Evolutionary conservation across 2,329 filamentous ascomycete species (phyloP).

Genomic region (Colletotrichum higginsianum): DNA sequence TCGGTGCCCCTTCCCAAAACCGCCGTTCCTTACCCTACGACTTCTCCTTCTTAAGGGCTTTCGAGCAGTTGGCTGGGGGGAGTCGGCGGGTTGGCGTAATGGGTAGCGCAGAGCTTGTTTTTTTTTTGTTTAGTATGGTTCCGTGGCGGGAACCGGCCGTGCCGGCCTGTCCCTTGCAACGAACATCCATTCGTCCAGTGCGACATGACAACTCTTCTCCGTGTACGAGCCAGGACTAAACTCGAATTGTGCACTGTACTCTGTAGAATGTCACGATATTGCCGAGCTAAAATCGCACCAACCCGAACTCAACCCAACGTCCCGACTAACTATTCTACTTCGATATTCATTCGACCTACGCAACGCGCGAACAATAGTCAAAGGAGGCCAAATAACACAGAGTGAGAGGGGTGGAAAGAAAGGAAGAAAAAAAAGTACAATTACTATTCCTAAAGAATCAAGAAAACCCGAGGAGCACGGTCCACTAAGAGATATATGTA

Average conservation of each 20-base stretch:
- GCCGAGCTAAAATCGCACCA: constrained; percentile 15
- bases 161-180: constrained; percentile 9
- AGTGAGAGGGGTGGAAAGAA: neutral
- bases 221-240: neutral
- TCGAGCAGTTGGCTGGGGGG: neutral
- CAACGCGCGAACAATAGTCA: neutral
- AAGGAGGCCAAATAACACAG: no score
- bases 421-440: neutral
- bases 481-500: neutral
- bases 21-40: neutral
- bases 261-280: neutral
- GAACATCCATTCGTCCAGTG: neutral
- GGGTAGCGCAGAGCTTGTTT: neutral
- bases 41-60: neutral
- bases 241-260: no score
- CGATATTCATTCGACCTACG: no score
- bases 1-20: neutral
- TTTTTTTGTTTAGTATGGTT: neutral
- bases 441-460: no score
- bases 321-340: neutral
- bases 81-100: no score
- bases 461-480: neutral
- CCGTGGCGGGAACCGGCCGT: neutral
- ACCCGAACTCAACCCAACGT: constrained; percentile 18
- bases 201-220: constrained; percentile 3